phyloP scores from a whole-genome alignment of 495 filamentous ascomycete genomes.

The Geoglossum glabrum region DNA sequence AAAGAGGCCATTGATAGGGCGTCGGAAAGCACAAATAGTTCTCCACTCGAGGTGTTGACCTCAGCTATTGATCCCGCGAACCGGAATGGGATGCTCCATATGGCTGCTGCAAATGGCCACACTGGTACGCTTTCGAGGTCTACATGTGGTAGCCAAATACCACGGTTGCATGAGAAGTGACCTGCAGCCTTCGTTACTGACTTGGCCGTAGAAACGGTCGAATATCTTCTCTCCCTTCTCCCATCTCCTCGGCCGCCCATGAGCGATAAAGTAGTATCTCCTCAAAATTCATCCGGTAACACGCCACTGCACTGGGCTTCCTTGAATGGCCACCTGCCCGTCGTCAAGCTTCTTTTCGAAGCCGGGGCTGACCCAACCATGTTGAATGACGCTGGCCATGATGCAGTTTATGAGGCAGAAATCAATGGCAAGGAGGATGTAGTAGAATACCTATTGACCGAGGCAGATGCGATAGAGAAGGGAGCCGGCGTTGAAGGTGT shows the following conservation, averaged over 20 bases:
- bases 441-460: conserved; percentile 40
- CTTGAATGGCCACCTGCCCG: conserved; percentile 62
- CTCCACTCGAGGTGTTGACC: conserved; percentile 35
- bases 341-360: conserved; percentile 53
- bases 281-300: conserved; percentile 58
- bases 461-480: conserved; percentile 31
- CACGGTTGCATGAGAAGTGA: background rate
- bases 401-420: conserved; percentile 72
- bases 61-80: conserved; percentile 48
- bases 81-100: conserved; percentile 61
- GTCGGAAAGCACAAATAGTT: conserved; percentile 29
- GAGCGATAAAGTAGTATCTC: conserved; percentile 34
- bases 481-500: conserved; percentile 16
- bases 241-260: conserved; percentile 10
- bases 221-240: conserved; percentile 26
- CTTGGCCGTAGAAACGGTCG: conserved; percentile 25
- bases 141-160: background rate
- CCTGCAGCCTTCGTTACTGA: background rate
- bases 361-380: conserved; percentile 54
- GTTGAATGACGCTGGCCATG: conserved; percentile 63
- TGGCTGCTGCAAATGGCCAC: conserved; percentile 78
- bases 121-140: conserved; percentile 27
- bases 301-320: conserved; percentile 86
- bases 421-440: conserved; percentile 45
- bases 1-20: conserved; percentile 35